phyloP scores from a whole-genome alignment of 148 eudicot genomes.

The Gaultheria prostrata region DNA sequence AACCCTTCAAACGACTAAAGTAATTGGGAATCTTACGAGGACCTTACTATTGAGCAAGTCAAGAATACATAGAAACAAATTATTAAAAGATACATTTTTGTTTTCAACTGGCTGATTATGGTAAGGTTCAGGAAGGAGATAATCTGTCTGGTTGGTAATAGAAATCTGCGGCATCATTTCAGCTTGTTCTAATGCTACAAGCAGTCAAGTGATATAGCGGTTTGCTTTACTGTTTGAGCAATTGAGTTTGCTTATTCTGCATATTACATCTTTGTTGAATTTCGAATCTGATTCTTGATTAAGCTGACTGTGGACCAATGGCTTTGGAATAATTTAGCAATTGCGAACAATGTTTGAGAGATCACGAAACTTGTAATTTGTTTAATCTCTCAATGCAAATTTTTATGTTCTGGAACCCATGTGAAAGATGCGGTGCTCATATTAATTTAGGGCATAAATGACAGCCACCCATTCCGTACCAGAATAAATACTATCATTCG shows the following conservation, averaged over 20 bases:
- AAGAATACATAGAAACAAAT: no score
- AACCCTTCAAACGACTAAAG: no score
- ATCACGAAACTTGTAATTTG: neutral
- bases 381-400: neutral
- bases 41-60: no score
- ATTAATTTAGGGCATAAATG: neutral
- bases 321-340: neutral
- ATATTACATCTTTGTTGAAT: neutral
- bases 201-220: neutral
- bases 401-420: neutral
- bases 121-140: no score
- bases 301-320: neutral
- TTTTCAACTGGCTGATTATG: no score
- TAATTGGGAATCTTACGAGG: no score
- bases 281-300: neutral
- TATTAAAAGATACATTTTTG: no score
- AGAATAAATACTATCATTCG: neutral
- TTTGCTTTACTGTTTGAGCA: neutral
- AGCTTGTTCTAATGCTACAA: neutral
- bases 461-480: neutral
- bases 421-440: neutral
- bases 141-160: slow-evolving; percentile 3
- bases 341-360: neutral
- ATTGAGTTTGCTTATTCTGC: neutral
- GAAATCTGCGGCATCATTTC: neutral